Evolutionary conservation across 2,329 filamentous ascomycete species (phyloP).

Genomic region (Leptographium galeiforme): DNA sequence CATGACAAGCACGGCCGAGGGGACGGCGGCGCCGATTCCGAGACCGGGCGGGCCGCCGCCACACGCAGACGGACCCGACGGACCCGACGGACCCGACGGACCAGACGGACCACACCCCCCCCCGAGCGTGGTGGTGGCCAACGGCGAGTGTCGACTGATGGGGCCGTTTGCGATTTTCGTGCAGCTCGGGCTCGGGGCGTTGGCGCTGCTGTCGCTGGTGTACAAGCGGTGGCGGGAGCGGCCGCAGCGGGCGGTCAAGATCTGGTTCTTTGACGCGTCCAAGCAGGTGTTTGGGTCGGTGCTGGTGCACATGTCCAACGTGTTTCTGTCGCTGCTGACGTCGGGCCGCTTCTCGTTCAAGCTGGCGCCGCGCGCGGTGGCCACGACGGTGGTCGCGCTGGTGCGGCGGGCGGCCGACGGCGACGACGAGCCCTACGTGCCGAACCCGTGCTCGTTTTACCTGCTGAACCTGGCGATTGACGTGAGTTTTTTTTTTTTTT

Average conservation of each 20-base stretch:
- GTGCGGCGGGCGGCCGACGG: conserved; percentile 25
- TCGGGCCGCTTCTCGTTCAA: conserved; percentile 67
- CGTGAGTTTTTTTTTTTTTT: conserved; percentile 42
- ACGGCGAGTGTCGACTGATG: conserved; percentile 71
- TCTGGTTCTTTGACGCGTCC: conserved; percentile 95
- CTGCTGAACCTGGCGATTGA: conserved; percentile 89
- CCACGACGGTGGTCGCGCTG: conserved; percentile 15
- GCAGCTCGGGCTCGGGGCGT: conserved; percentile 69
- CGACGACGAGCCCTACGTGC: conserved; percentile 44
- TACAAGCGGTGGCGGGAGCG: conserved; percentile 88
- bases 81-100: background rate
- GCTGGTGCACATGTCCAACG: conserved; percentile 80
- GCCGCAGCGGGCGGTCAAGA: conserved; percentile 82
- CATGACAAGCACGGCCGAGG: background rate
- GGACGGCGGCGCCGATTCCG: background rate
- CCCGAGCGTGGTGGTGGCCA: conserved; percentile 17
- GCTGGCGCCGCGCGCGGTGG: conserved; percentile 31
- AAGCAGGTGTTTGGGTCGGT: conserved; percentile 95
- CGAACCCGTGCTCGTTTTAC: conserved; percentile 96
- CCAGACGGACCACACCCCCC: background rate
- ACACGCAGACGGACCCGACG: background rate
- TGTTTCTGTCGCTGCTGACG: conserved; percentile 93
- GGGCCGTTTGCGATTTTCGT: conserved; percentile 86
- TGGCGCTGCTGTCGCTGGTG: conserved; percentile 77
- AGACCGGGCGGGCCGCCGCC: background rate